phyloP scores from a whole-genome alignment of 2,329 filamentous ascomycete species.

The Xylariales sp. region DNA sequence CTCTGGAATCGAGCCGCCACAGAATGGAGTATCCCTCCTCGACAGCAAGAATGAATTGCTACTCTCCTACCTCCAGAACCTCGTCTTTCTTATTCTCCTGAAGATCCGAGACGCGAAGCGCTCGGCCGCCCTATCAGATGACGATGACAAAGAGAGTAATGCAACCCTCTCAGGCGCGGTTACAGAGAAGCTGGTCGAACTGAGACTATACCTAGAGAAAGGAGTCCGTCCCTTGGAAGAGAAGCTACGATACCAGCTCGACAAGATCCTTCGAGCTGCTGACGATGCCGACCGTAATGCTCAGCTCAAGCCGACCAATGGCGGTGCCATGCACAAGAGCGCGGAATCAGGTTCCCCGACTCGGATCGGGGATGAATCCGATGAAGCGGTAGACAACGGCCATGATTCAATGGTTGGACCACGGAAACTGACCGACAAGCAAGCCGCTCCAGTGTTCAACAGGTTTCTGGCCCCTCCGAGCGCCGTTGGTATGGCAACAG shows the following conservation, averaged over 20 bases:
- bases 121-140: constrained; percentile 28
- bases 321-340: constrained; percentile 24
- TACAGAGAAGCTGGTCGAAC: constrained; percentile 81
- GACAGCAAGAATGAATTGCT: constrained; percentile 97
- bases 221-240: constrained; percentile 87
- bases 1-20: constrained; percentile 62
- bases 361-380: constrained; percentile 28
- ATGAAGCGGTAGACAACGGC: constrained; percentile 26
- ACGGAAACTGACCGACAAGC: constrained; percentile 22
- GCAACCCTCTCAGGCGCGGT: constrained; percentile 64
- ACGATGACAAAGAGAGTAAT: too few species aligned
- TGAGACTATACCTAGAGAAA: constrained; percentile 89
- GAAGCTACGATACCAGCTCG: constrained; percentile 90
- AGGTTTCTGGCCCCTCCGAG: constrained; percentile 32
- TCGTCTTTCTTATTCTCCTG: constrained; percentile 80
- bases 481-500: constrained; percentile 26
- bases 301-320: constrained; percentile 28
- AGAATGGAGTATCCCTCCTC: constrained; percentile 87
- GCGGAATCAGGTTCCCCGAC: constrained; percentile 34
- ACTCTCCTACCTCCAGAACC: constrained; percentile 89
- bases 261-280: constrained; percentile 85
- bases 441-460: constrained; percentile 31
- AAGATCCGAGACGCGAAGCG: constrained; percentile 61
- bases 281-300: constrained; percentile 61
- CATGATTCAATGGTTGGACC: constrained; percentile 18